These are phyloP conservation scores for Fusarium hainanense DNA, from an alignment of 2,329 filamentous ascomycete genomes.

Conservation along the genomic window DNA sequence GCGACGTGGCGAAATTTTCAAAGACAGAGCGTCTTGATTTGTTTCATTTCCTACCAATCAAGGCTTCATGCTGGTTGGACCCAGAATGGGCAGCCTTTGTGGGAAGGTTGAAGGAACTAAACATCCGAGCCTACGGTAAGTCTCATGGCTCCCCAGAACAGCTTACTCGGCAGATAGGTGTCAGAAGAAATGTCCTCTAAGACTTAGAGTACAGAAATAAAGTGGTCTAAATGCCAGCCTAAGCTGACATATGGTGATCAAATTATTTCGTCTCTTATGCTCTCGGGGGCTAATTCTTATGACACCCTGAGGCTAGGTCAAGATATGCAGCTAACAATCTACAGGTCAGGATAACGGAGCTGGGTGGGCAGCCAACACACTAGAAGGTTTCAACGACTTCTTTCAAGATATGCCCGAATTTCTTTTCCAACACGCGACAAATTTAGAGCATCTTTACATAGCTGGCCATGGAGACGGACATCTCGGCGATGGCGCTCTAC, in stretches of 20 bases:
- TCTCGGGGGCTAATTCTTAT: too few relatives aligned
- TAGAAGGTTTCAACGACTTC: not conserved
- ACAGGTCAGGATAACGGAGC: not conserved
- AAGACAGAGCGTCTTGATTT: not conserved
- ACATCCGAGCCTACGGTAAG: not conserved
- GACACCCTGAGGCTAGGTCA: too few relatives aligned
- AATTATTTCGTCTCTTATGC: too few relatives aligned
- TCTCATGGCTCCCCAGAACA: too few relatives aligned
- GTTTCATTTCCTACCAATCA: constrained; percentile 8
- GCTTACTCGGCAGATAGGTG: too few relatives aligned
- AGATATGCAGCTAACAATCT: not conserved
- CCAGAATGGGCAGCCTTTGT: constrained; percentile 3
- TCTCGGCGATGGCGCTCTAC: not conserved
- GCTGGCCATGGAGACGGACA: not conserved
- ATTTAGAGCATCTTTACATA: constrained; percentile 2
- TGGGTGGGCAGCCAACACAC: not conserved
- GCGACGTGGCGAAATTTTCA: not conserved
- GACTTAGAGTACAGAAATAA: too few relatives aligned
- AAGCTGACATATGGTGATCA: too few relatives aligned
- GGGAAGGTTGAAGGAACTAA: not conserved
- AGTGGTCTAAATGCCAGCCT: too few relatives aligned
- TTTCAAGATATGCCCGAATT: not conserved
- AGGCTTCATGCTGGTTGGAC: constrained; percentile 5
- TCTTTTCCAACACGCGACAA: not conserved
- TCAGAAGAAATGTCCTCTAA: too few relatives aligned